Evolutionary conservation across 768 basidiomycete genomes (phyloP).

Genomic region (Auriscalpium orientale): DNA sequence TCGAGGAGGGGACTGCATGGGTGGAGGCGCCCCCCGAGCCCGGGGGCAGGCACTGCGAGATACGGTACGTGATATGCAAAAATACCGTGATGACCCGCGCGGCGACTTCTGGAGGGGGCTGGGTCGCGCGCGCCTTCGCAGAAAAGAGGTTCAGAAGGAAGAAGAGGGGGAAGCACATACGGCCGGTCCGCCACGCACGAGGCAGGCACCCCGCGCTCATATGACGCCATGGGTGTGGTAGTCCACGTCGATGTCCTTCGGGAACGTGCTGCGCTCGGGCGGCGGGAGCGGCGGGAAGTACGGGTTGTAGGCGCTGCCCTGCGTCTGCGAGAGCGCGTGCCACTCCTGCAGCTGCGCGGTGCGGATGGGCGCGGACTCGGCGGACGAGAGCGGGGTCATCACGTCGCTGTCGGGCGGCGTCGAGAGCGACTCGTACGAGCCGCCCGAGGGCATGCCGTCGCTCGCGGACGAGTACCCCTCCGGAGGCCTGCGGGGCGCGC

Average conservation of each 20-base stretch:
- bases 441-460: constrained; percentile 2
- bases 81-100: constrained; percentile 11
- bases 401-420: constrained; percentile 16
- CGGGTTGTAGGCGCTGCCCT: constrained; percentile 15
- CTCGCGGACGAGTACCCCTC: constrained; percentile 9
- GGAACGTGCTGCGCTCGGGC: constrained; percentile 9
- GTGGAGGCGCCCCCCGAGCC: constrained; percentile 8
- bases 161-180: too few relatives aligned
- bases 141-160: too few relatives aligned
- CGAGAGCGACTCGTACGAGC: constrained; percentile 12
- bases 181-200: background rate
- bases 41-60: constrained; percentile 9
- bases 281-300: constrained; percentile 15
- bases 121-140: background rate
- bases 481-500: constrained; percentile 2
- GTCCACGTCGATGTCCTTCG: constrained; percentile 11
- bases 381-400: constrained; percentile 17
- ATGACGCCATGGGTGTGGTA: constrained; percentile 15
- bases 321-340: constrained; percentile 13
- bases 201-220: constrained; percentile 8
- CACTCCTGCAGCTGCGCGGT: constrained; percentile 16
- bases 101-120: background rate
- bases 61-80: constrained; percentile 15
- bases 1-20: constrained; percentile 12
- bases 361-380: constrained; percentile 13